These are phyloP conservation scores for Ustilago tritici DNA, from an alignment of 1,284 basidiomycete genomes.

Conservation along the genomic window DNA sequence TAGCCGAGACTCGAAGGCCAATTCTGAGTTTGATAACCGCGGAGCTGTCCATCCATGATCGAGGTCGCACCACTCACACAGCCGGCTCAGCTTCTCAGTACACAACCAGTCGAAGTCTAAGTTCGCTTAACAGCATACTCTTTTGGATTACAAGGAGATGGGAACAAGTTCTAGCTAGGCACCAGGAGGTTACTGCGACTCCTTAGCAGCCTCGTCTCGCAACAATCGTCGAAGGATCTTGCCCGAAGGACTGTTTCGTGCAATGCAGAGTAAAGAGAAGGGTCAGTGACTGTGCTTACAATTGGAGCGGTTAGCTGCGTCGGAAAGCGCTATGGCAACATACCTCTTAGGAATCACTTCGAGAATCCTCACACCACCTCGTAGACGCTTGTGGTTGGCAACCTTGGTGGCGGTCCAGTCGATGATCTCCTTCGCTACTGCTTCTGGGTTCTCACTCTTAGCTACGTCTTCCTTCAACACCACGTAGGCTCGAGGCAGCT, in stretches of 20 bases:
- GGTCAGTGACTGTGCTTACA: slow-evolving; percentile 4
- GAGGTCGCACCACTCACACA: background rate
- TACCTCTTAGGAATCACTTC: slow-evolving; percentile 61
- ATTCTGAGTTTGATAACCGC: background rate
- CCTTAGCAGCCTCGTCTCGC: slow-evolving; percentile 52
- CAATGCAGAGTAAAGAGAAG: background rate
- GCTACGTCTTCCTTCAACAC: slow-evolving; percentile 53
- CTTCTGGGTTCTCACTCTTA: slow-evolving; percentile 43
- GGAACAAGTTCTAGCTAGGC: background rate
- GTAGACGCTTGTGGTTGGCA: slow-evolving; percentile 69
- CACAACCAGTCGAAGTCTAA: background rate
- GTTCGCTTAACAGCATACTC: background rate
- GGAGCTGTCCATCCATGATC: background rate
- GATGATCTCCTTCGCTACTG: slow-evolving; percentile 61
- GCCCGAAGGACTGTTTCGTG: slow-evolving; percentile 50
- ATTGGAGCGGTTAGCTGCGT: background rate
- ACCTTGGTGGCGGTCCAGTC: slow-evolving; percentile 66
- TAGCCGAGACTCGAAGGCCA: slow-evolving; percentile 1
- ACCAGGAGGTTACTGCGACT: slow-evolving; percentile 23
- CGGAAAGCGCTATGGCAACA: background rate
- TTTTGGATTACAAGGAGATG: background rate
- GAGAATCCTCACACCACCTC: slow-evolving; percentile 65
- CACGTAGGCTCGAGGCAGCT: slow-evolving; percentile 68
- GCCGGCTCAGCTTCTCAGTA: background rate
- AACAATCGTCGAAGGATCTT: slow-evolving; percentile 66